phyloP scores from a whole-genome alignment of 352 stramenopile species.

The Aphanomyces cochlioides region DNA sequence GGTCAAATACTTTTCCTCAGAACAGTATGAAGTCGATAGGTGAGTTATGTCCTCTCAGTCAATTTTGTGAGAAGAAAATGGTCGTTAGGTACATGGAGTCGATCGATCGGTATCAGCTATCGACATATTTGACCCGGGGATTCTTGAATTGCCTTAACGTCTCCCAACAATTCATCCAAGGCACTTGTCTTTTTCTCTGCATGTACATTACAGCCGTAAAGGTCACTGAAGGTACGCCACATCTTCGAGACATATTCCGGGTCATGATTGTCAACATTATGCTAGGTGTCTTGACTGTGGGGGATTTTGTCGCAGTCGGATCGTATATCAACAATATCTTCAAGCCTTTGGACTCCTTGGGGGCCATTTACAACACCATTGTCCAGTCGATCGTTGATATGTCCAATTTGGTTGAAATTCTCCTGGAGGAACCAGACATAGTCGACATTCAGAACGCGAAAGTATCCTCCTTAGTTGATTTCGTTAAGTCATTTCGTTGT shows the following conservation, averaged over 20 bases:
- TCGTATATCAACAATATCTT: slow-evolving; percentile 95
- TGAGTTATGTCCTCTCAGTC: neutral
- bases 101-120: slow-evolving; percentile 88
- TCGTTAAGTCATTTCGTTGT: neutral
- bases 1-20: slow-evolving; percentile 95
- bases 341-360: slow-evolving; percentile 95
- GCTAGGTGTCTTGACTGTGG: slow-evolving; percentile 70
- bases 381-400: slow-evolving; percentile 97
- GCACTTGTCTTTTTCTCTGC: slow-evolving; percentile 68
- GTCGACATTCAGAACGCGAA: slow-evolving; percentile 79
- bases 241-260: neutral
- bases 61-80: too few species aligned
- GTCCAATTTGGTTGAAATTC: slow-evolving; percentile 92
- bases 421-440: slow-evolving; percentile 91
- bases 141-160: slow-evolving; percentile 92
- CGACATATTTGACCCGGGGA: slow-evolving; percentile 85
- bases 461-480: neutral
- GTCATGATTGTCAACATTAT: slow-evolving; percentile 33
- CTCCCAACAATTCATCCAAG: slow-evolving; percentile 91
- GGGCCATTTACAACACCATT: slow-evolving; percentile 94
- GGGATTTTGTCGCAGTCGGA: slow-evolving; percentile 94
- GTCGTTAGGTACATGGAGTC: slow-evolving; percentile 48
- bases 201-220: slow-evolving; percentile 62
- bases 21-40: slow-evolving; percentile 85
- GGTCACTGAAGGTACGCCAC: slow-evolving; percentile 38